Percentiles rank a stretch among this genome's conserved stretches.
Conservation (phyloP, 106 monocot species). For the Cymbidium sinense region DNA sequence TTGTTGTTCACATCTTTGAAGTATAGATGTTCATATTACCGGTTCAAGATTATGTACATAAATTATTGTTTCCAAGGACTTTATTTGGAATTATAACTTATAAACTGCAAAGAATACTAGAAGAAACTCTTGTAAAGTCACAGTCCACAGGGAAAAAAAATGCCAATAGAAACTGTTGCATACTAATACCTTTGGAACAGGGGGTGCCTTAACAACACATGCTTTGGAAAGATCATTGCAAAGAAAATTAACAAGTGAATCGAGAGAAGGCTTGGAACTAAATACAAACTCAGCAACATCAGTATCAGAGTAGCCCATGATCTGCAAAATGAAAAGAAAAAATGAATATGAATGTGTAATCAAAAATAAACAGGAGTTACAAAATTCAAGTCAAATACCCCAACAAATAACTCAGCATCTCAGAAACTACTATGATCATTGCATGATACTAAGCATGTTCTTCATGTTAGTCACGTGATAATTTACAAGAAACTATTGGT, state of each 20-base stretch:
- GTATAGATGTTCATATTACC: no score
- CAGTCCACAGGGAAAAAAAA: background rate
- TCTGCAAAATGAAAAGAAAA: conserved; percentile 45
- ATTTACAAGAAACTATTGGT: no score
- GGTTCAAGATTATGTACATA: background rate
- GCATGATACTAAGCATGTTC: no score
- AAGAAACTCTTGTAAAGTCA: background rate
- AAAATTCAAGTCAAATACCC: background rate
- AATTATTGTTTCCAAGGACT: background rate
- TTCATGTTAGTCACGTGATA: no score
- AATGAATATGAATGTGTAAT: background rate
- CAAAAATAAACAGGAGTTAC: background rate
- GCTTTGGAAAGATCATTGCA: conserved; percentile 82
- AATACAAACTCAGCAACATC: conserved; percentile 92
- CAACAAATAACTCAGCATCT: background rate
- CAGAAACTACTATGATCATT: no score
- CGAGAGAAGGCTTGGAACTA: conserved; percentile 58
- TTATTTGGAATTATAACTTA: background rate
- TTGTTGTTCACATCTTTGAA: no score
- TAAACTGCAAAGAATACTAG: background rate
- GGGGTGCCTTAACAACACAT: conserved; percentile 59
- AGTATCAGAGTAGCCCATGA: conserved; percentile 89
- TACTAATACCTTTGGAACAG: conserved; percentile 71
- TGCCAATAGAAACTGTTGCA: background rate
- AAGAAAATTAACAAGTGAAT: conserved; percentile 53